Evolutionary conservation across 306 rosid genomes (phyloP), one percentile per base, ranked within the genome.

Genomic region (Dryas alaskensis): DNA sequence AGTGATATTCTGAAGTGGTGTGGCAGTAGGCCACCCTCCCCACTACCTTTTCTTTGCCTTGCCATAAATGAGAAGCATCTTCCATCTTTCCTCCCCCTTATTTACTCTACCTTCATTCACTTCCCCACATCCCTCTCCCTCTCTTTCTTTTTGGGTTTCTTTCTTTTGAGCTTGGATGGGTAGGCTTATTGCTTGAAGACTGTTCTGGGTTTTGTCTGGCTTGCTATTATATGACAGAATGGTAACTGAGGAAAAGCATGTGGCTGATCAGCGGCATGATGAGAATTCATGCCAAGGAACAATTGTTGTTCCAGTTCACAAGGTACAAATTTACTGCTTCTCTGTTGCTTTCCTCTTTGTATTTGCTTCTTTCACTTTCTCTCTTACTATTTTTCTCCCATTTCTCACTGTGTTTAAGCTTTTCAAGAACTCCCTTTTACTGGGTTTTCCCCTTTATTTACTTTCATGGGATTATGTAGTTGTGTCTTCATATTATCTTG

Each of bases 231-330:
- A 55, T 73, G 14, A 60, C 54, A 60, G 27, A 77, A 89, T 89
- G 97, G 87, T 53, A 80, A 67, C 77, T 52, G 75, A 73, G 44
- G 85, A 80, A 60, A 85, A 85, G 78, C 79, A 77, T 67, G 79
- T 61, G 65, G 69, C 65, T 79, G 76, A 31, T 31, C 37, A 79
- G 19, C 65, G 17, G 8, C 73, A 45, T 54, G 69, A 72, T 59
- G 43, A 61, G 13, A 59, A 61, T 74, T 82, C 87, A 2, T 61
- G 84, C 60, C 66, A 82, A 73, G 79, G 78, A 65, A 77, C 87
- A 69, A 65, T 86, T 22, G 65, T 65, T 75, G 62, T 84, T 74
- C 85, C 80, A 47, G 50, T 81, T 81, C 86, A 59, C 3, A 85
- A 81, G 98, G 98, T 92, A 54, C 47, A 6, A 58, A 22, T 57